These are phyloP conservation scores for Ophiostoma triangulosporum DNA, from an alignment of 2,329 filamentous ascomycete species.

Conservation along the genomic window DNA sequence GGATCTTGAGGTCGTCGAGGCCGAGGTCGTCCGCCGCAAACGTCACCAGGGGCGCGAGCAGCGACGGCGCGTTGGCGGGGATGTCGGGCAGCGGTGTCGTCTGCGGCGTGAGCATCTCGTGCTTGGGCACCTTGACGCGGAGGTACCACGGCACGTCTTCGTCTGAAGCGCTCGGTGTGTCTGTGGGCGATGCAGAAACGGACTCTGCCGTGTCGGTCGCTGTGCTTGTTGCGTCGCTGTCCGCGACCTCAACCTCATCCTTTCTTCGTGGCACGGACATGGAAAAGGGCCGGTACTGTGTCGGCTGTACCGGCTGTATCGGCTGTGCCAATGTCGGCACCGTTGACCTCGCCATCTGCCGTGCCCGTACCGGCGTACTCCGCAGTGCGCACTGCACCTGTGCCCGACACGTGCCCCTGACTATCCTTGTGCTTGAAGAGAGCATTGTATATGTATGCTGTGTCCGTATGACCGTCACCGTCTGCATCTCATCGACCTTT, in stretches of 20 bases:
- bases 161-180: neutral
- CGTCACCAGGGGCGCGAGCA: slow-evolving; percentile 60
- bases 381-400: slow-evolving; percentile 3
- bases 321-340: neutral
- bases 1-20: slow-evolving; percentile 63
- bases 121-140: slow-evolving; percentile 49
- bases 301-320: neutral
- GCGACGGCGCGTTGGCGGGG: slow-evolving; percentile 54
- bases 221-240: neutral
- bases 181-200: neutral
- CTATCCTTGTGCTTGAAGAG: slow-evolving; percentile 8
- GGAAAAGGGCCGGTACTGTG: neutral
- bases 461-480: too few species aligned
- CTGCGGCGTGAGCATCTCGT: slow-evolving; percentile 34
- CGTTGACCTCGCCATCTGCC: neutral
- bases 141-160: slow-evolving; percentile 57
- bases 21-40: slow-evolving; percentile 76
- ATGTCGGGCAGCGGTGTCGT: slow-evolving; percentile 34
- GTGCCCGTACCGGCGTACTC: neutral
- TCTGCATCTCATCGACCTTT: neutral
- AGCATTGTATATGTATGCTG: slow-evolving; percentile 6
- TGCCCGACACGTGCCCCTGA: slow-evolving; percentile 1
- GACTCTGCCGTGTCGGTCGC: neutral
- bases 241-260: neutral
- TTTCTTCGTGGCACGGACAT: neutral